Base-by-base conservation (phyloP, 2,329 filamentous ascomycete species). In the Scorias spongiosa region DNA sequence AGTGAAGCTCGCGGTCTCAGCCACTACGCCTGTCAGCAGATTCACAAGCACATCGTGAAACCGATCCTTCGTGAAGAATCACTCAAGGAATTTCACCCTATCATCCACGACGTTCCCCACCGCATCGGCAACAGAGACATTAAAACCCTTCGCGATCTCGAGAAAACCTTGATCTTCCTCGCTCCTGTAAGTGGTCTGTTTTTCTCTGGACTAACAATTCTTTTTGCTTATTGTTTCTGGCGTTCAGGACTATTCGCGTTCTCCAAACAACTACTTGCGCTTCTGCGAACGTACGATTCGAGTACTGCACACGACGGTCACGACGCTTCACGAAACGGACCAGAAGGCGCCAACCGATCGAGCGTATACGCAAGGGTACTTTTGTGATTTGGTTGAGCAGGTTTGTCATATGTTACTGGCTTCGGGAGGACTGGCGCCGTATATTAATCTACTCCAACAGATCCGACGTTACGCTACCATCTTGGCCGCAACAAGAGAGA, bases 351-450 rank as follows among this genome's bases (percentile, higher is more conserved):
- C 84, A 47, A 71, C 77, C 65, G 89, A 96, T 65, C 80, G 83
- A 57, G 86, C 87, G 53, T 96, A 95, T 71, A 91, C 81, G 73
- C 86, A 84, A 74, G 85, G 85, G 61, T 96, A 96, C 67, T 95
- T 95, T 63, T 81, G 95, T 67, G 89, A 96, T 69, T 79, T 96
- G 48, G 81, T 93, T 63, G 85, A 93, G 63, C 88, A 95, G 75
- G 57, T 60, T 49, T 51, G 57, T 60, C 50, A 46, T 40, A 47
- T 43, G 10, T 12, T 15, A 15, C 32, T 9, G 32, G 44, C 46
- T 32, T 45, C 37, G 49, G 43, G 37, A 29, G 40, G 43, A 42
- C 42, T 26, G 36, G 42, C 44, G 26, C 44, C 48, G 39, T 44
- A 44, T 51, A 56, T 52, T 58, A 46, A 59, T 53, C 41, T 44